phyloP scores from a whole-genome alignment of 176 grass and related monocot genomes.

The Chrysopogon serrulatus region DNA sequence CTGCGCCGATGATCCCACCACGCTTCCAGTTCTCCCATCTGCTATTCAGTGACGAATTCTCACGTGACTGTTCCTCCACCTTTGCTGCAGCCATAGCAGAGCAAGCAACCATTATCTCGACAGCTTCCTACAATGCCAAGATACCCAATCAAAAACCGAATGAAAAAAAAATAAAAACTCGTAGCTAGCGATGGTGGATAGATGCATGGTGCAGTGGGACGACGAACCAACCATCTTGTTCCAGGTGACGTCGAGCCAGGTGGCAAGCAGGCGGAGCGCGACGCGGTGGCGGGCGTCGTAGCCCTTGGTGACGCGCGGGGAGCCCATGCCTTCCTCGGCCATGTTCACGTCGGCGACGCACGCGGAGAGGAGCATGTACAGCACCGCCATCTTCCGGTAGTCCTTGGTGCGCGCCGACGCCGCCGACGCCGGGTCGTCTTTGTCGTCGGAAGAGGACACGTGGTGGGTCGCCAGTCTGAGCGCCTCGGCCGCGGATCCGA shows the following conservation, averaged over 20 bases:
- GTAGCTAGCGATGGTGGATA: not conserved
- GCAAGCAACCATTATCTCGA: constrained; percentile 99
- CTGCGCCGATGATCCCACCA: constrained; percentile 88
- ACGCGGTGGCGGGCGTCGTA: constrained; percentile 98
- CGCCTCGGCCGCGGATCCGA: not conserved
- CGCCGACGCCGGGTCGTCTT: not conserved
- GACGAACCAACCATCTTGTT: constrained; percentile 70
- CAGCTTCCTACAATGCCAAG: constrained; percentile 72
- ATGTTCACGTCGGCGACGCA: constrained; percentile 85
- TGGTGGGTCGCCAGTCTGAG: not conserved
- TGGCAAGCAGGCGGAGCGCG: constrained; percentile 70
- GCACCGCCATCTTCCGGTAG: constrained; percentile 63
- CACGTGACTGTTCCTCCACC: constrained; percentile 54
- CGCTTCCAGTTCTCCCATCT: constrained; percentile 86
- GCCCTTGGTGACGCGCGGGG: constrained; percentile 65
- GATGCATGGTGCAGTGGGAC: not conserved
- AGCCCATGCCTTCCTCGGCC: constrained; percentile 46
- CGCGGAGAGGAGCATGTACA: constrained; percentile 92
- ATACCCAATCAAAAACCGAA: constrained; percentile 1
- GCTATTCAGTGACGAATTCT: constrained; percentile 44
- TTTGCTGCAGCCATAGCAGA: constrained; percentile 98
- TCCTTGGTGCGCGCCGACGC: constrained; percentile 27
- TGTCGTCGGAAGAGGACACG: not conserved
- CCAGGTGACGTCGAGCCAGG: constrained; percentile 89
- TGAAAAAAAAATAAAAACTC: not conserved